Percentiles rank a stretch among this genome's conserved stretches.
Conservation (phyloP, 805 yeast genomes). For the Schwanniomyces sp. region DNA sequence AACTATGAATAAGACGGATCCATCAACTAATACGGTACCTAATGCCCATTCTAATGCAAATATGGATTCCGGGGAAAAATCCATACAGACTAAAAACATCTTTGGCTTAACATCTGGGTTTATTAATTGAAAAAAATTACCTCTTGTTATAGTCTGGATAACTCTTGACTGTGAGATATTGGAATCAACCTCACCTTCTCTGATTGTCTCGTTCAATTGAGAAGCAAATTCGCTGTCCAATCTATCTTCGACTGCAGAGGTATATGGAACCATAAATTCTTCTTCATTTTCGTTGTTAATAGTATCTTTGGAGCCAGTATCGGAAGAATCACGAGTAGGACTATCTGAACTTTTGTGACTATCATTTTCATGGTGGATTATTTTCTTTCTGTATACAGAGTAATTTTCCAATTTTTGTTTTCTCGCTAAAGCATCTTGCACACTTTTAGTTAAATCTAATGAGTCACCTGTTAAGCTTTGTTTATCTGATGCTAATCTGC, state of each 20-base stretch:
- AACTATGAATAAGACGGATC: conserved; percentile 75
- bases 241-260: conserved; percentile 65
- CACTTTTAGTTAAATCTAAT: conserved; percentile 42
- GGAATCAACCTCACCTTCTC: conserved; percentile 55
- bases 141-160: conserved; percentile 70
- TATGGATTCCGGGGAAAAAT: conserved; percentile 76
- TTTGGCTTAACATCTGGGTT: conserved; percentile 47
- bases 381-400: conserved; percentile 56
- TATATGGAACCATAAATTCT: conserved; percentile 58
- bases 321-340: not conserved
- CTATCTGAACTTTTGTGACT: conserved; percentile 8
- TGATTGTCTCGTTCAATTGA: conserved; percentile 50
- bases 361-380: conserved; percentile 58
- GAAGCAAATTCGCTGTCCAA: conserved; percentile 61
- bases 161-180: conserved; percentile 55
- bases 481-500: conserved; percentile 34
- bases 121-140: conserved; percentile 56
- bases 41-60: conserved; percentile 87
- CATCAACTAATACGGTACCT: conserved; percentile 81
- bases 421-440: conserved; percentile 49
- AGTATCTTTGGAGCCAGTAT: conserved; percentile 4
- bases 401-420: conserved; percentile 55
- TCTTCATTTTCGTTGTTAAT: conserved; percentile 7
- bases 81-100: conserved; percentile 76
- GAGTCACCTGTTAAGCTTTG: conserved; percentile 43